Evolutionary conservation across 495 filamentous ascomycete species (phyloP).

Genomic region (Lasiosphaeriaceae sp.): DNA sequence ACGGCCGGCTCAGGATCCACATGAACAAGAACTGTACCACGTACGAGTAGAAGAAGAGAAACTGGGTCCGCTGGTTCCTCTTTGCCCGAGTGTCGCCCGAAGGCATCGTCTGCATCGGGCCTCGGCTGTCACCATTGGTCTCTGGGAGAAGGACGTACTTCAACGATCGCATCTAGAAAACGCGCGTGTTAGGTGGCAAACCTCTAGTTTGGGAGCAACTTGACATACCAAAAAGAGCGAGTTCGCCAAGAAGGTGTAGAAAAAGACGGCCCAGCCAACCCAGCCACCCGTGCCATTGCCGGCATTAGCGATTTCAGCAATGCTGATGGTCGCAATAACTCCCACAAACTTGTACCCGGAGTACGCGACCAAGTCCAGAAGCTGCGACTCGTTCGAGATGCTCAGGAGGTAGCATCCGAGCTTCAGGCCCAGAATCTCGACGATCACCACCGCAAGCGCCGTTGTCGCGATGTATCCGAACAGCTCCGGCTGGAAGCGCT

Average conservation of each 20-base stretch:
- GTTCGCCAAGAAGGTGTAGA: conserved; percentile 88
- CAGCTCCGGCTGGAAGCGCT: conserved; percentile 89
- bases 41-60: conserved; percentile 93
- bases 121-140: conserved; percentile 60
- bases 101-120: conserved; percentile 71
- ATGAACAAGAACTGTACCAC: conserved; percentile 90
- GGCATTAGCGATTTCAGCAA: conserved; percentile 71
- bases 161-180: conserved; percentile 78
- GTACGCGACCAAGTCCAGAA: conserved; percentile 91
- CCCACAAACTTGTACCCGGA: conserved; percentile 99
- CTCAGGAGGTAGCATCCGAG: conserved; percentile 86
- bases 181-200: conserved; percentile 16
- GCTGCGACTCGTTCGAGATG: conserved; percentile 82
- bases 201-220: neutral
- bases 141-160: conserved; percentile 96
- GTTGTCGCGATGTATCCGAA: conserved; percentile 83
- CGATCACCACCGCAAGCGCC: conserved; percentile 71
- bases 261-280: conserved; percentile 84
- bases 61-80: conserved; percentile 86
- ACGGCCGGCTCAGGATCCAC: conserved; percentile 70
- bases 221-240: conserved; percentile 85
- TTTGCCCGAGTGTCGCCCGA: conserved; percentile 62
- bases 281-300: conserved; percentile 78
- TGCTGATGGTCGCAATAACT: conserved; percentile 77
- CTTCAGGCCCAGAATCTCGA: conserved; percentile 88